Evolutionary conservation across 2,329 filamentous ascomycete species (phyloP), one percentile per base, ranked within the genome.

Genomic region (Paraphoma sp.): DNA sequence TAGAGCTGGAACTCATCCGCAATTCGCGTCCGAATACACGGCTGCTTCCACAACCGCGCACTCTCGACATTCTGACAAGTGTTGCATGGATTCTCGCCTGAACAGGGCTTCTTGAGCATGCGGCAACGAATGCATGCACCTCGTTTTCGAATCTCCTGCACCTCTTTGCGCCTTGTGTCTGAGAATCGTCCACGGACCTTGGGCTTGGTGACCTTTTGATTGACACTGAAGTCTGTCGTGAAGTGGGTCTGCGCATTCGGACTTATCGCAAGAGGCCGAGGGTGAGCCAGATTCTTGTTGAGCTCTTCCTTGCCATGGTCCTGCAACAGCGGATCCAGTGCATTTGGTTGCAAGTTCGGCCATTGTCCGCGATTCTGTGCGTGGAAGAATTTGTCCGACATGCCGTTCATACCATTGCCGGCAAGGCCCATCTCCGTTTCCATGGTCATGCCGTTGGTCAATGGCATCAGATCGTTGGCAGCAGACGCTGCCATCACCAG

Each of bases 51-150:
- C 17, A 87, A 63, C 41, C 86, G 80, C 36, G 86, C 85, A 56
- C 82, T 84, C 65, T 86, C 84, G n/a, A 88, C 83, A 57, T 82
- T 82, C 48, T 79, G 79, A 60, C 86, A 88, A 9, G 84, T 86
- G 28, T 77, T 82, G 68, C 86, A 88, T 14, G 86, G 86, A 40
- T 80, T 86, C 17, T 84, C 84, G 33, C 83, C 83, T 8, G 85
- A 87, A 63, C 86, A 88, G 45, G 84, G 83, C 65, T 88, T 88
- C 74, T 87, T 88, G 23, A 88, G 75, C 85, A 88, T 87, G 12
- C 85, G 83, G 68, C 86, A 88, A 33, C 86, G 82, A 59, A 87
- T 82, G 64, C 86, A 88, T 7, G 86, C 86, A 11, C 86, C 86
- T 50, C 81, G 79, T 69, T 87, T 87, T 23, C 86, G 80, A 33